These are phyloP conservation scores for Piromyces sp. DNA, from an alignment of 192 early-diverging fungal species.

Conservation along the genomic window DNA sequence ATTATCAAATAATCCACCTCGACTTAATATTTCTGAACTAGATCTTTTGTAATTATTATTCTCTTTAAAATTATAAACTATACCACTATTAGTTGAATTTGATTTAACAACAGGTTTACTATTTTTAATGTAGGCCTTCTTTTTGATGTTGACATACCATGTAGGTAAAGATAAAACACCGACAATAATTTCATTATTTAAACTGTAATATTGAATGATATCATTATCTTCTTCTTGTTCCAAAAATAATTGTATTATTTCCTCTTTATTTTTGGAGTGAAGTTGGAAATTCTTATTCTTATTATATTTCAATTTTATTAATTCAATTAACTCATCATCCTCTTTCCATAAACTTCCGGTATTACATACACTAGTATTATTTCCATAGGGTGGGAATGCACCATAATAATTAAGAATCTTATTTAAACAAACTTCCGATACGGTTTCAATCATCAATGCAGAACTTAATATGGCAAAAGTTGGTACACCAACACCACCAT, in stretches of 20 bases:
- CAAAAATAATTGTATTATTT: neutral
- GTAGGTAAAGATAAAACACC: neutral
- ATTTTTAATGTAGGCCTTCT: neutral
- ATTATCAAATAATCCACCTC: no score
- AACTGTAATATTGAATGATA: neutral
- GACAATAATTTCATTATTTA: neutral
- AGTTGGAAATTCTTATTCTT: neutral
- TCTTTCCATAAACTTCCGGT: constrained; percentile 52
- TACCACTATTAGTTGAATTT: neutral
- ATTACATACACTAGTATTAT: constrained; percentile 35
- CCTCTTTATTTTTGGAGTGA: neutral
- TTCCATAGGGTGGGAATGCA: constrained; percentile 46
- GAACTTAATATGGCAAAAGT: constrained; percentile 29
- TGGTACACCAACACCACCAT: constrained; percentile 23
- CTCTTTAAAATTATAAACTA: neutral
- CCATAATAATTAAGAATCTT: constrained; percentile 52
- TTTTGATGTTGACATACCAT: neutral
- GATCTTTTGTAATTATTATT: neutral
- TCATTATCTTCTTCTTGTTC: neutral
- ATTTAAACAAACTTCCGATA: constrained; percentile 55
- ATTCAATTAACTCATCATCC: constrained; percentile 7
- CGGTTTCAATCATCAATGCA: constrained; percentile 42
- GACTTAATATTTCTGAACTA: neutral
- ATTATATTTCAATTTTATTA: neutral
- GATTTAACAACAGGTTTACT: neutral